phyloP scores from a whole-genome alignment of 352 stramenopile species.

The Globisporangium echinulatum region DNA sequence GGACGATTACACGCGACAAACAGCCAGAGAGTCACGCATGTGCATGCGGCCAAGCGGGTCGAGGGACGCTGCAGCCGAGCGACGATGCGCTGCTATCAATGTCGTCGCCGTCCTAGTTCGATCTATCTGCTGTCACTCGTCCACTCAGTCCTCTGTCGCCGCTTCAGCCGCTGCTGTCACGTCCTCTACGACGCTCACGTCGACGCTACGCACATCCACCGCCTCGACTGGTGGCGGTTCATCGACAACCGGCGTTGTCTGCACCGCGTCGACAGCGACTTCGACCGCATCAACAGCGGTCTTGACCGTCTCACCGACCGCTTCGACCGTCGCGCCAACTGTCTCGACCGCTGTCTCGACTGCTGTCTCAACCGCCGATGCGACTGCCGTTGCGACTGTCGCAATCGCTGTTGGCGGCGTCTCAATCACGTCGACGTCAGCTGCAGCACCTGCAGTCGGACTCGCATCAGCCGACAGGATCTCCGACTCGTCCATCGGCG shows the following conservation, averaged over 20 bases:
- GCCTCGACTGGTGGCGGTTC: not conserved
- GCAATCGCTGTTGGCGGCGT: conserved; percentile 14
- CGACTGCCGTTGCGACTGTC: not conserved
- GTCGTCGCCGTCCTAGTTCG: conserved; percentile 4
- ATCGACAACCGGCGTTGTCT: conserved; percentile 2
- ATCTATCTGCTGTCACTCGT: conserved; percentile 10
- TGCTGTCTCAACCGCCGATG: too few species aligned
- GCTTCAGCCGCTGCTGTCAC: conserved; percentile 1
- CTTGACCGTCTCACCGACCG: conserved; percentile 12
- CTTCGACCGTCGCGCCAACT: not conserved
- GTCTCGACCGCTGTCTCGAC: conserved; percentile 1
- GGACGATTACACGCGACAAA: not conserved
- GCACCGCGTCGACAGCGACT: conserved; percentile 5
- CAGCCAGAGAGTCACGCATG: not conserved
- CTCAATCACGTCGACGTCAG: conserved; percentile 11
- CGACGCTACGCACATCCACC: conserved; percentile 13
- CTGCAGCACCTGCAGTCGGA: too few species aligned
- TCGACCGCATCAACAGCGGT: conserved; percentile 13
- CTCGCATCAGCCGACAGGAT: conserved; percentile 16
- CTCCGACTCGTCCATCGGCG: conserved; percentile 40
- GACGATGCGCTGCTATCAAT: not conserved
- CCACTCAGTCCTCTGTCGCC: conserved; percentile 8
- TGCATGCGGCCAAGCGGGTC: too few species aligned
- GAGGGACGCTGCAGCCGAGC: too few species aligned
- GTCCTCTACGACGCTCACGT: conserved; percentile 10